These are phyloP conservation scores for Camelina laxa DNA, from an alignment of 345 rosid genomes.

Conservation along the genomic window DNA sequence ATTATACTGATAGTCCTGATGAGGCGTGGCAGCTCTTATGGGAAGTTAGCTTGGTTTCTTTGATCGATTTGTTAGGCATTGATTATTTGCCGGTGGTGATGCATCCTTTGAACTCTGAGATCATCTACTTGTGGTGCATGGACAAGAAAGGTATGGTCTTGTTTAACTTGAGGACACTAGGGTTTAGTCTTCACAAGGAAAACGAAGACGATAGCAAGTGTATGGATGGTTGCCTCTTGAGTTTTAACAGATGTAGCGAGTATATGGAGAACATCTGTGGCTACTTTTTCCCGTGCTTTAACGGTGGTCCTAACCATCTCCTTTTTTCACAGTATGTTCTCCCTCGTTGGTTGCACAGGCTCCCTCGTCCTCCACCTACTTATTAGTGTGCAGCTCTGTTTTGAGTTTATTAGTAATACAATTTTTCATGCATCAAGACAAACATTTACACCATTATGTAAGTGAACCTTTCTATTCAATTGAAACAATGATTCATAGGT, in stretches of 20 bases:
- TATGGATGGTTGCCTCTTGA: conserved; percentile 14
- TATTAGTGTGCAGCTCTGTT: not conserved
- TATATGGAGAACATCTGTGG: not conserved
- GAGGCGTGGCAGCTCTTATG: not conserved
- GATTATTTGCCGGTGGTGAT: not conserved
- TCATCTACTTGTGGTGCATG: conserved; percentile 35
- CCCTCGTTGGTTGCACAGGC: conserved; percentile 25
- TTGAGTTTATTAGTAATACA: too few relatives aligned
- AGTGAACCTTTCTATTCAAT: too few relatives aligned
- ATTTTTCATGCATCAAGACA: too few relatives aligned
- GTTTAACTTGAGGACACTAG: conserved; percentile 30
- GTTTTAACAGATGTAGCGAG: not conserved
- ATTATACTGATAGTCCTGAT: conserved; percentile 9
- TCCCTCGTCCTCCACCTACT: conserved; percentile 15
- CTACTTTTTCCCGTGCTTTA: not conserved
- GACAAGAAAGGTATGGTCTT: not conserved
- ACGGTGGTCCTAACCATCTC: not conserved
- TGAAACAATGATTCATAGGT: too few relatives aligned
- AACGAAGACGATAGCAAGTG: not conserved
- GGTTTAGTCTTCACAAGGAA: conserved; percentile 19
- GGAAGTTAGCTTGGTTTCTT: not conserved
- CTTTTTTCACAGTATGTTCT: conserved; percentile 31
- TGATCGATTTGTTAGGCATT: not conserved
- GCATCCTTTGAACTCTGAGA: not conserved
- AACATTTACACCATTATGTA: too few relatives aligned